Conservation (phyloP, 1,284 basidiomycete species). For the Bjerkandera adusta region DNA sequence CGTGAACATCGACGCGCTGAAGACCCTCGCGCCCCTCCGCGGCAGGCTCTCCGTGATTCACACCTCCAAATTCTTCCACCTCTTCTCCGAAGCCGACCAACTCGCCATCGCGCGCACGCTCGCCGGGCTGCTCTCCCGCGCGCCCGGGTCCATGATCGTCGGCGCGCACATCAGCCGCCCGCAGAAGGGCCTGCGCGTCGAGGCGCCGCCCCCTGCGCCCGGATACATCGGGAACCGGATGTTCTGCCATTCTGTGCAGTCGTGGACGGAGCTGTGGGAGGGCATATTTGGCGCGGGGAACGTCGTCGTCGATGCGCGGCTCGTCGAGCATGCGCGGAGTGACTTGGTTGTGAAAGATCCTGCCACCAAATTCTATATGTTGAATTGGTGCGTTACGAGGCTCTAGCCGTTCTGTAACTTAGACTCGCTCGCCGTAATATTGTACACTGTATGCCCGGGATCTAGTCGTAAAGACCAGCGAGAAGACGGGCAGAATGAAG, state of each 20-base stretch:
- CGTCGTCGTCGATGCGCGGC: conserved; percentile 21
- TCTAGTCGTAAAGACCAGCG: too few species aligned
- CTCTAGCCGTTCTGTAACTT: too few species aligned
- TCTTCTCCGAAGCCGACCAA: conserved; percentile 42
- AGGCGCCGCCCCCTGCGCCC: conserved; percentile 2
- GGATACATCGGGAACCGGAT: not conserved
- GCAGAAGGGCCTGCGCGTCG: conserved; percentile 7
- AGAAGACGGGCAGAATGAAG: too few species aligned
- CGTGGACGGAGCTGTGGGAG: conserved; percentile 33
- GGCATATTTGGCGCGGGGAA: conserved; percentile 29
- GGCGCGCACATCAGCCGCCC: conserved; percentile 23
- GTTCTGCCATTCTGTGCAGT: conserved; percentile 29
- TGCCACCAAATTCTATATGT: not conserved
- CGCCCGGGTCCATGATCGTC: conserved; percentile 33
- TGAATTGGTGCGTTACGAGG: conserved; percentile 9
- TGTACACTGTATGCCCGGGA: too few species aligned
- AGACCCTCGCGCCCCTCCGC: conserved; percentile 33
- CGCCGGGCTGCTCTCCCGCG: conserved; percentile 34
- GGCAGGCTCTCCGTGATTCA: conserved; percentile 42
- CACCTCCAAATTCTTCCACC: conserved; percentile 44
- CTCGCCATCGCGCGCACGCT: conserved; percentile 33
- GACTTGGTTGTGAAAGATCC: not conserved
- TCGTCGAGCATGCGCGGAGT: conserved; percentile 3
- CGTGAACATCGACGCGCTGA: conserved; percentile 28
- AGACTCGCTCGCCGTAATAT: too few species aligned